Evolutionary conservation across 805 yeast genomes (phyloP).

Genomic region (Komagataella phaffii): DNA sequence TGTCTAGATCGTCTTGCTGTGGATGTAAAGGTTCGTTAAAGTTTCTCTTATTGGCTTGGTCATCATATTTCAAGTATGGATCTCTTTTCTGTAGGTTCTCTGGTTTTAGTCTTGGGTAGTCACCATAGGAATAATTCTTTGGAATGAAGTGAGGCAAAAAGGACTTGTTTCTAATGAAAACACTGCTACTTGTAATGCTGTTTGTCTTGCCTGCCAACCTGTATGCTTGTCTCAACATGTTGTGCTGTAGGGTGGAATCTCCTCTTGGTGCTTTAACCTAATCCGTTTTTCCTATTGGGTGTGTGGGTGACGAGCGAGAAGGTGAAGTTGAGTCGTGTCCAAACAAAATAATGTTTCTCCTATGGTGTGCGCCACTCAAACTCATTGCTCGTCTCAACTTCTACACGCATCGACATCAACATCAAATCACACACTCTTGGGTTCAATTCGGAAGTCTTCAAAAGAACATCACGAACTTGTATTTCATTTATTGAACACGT

Average conservation of each 20-base stretch:
- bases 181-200: neutral
- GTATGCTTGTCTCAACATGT: neutral
- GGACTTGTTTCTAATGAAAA: slow-evolving; percentile 3
- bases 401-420: neutral
- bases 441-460: neutral
- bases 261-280: neutral
- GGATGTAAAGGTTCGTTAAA: slow-evolving; percentile 58
- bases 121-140: slow-evolving; percentile 9
- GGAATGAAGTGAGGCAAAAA: slow-evolving; percentile 17
- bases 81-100: slow-evolving; percentile 51
- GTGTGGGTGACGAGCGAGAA: neutral
- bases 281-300: neutral
- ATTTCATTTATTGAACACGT: neutral
- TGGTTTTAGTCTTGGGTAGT: slow-evolving; percentile 30
- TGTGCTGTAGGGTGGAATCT: neutral
- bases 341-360: neutral
- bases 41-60: slow-evolving; percentile 72
- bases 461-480: neutral
- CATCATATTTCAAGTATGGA: slow-evolving; percentile 66
- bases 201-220: neutral
- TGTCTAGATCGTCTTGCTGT: slow-evolving; percentile 60
- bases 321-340: neutral
- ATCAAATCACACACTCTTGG: neutral
- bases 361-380: neutral
- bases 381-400: neutral